Base-by-base conservation (phyloP, 768 basidiomycete genomes). In the Astraeus odoratus region DNA sequence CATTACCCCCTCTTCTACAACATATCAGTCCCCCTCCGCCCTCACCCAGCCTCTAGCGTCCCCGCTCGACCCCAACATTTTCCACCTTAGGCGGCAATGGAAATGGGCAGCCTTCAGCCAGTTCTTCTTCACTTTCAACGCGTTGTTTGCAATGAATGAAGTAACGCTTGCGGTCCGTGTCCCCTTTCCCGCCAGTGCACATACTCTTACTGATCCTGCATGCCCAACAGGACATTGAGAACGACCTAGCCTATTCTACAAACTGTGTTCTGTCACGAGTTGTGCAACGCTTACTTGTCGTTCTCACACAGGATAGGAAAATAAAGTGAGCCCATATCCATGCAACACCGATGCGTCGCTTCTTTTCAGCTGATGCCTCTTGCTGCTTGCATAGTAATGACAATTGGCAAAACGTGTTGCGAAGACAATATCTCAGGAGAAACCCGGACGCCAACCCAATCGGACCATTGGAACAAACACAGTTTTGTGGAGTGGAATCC, bases 71-170 rank as follows among this genome's bases (percentile, higher is more conserved):
- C 53, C 55, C 53, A 69, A 78, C 55, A 61, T 84, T 42, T 49
- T 60, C 36, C 57, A 68, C 23, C 81, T 96, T 42, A 75, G 92
- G 45, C 80, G 71, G 47, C 78, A 90, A 51, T 94, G 89, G 89
- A 83, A 86, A 72, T 95, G 90, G 90, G 92, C 92, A 5, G 85
- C 84, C 20, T 86, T 93, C 65, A 77, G 78, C 65, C 90, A 94
- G 62, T 94, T 95, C 74, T 83, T 89, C 67, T 83, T 76, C 63
- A 90, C 85, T 22, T 95, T 94, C 67, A 73, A 76, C 39, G 75
- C 76, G 40, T 72, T 93, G 46, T 77, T 94, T 52, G 71, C 79
- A 30, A 73, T 85, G 69, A 66, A 75, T 35, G 85, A 87, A 56
- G 76, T 92, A 50, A 72, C 86, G 34, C 66, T 88, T 31, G 59